These are phyloP conservation scores for Apophysomyces sp. DNA, from an alignment of 371 early-diverging fungal species.

Conservation along the genomic window DNA sequence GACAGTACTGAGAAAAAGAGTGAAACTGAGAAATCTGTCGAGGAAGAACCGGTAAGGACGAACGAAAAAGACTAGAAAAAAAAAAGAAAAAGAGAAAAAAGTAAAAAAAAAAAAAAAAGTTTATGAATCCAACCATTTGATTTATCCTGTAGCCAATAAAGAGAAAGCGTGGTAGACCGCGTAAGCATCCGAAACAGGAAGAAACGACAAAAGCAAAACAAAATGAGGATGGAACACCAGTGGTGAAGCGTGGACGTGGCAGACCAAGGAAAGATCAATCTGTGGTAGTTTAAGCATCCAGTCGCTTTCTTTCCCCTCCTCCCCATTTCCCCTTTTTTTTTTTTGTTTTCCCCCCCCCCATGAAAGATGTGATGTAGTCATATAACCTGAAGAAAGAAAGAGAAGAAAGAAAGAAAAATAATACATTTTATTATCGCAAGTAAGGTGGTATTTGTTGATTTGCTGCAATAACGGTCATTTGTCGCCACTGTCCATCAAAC, in stretches of 20 bases:
- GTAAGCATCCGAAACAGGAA: not conserved
- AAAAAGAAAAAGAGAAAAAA: too few relatives aligned
- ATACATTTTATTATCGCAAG: not conserved
- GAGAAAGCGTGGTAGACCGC: slow-evolving; percentile 2
- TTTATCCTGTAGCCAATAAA: not conserved
- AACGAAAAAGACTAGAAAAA: not conserved
- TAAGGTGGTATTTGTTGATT: slow-evolving; percentile 30
- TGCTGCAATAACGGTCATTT: slow-evolving; percentile 62
- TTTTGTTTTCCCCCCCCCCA: not conserved
- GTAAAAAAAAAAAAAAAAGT: too few relatives aligned
- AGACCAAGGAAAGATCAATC: not conserved
- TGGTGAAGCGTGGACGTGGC: not conserved
- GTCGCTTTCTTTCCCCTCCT: not conserved
- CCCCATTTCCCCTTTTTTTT: not conserved
- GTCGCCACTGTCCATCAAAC: slow-evolving; percentile 66
- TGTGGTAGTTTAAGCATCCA: too few relatives aligned
- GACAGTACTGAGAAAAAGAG: not conserved
- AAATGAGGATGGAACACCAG: not conserved
- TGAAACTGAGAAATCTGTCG: not conserved
- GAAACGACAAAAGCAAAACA: not conserved
- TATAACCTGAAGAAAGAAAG: not conserved
- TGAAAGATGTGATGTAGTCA: not conserved
- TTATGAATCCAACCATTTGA: not conserved
- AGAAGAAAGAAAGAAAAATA: not conserved
- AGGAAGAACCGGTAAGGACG: not conserved